Conservation (phyloP, 2,329 filamentous ascomycete species). For the Monosporascus sp. region DNA sequence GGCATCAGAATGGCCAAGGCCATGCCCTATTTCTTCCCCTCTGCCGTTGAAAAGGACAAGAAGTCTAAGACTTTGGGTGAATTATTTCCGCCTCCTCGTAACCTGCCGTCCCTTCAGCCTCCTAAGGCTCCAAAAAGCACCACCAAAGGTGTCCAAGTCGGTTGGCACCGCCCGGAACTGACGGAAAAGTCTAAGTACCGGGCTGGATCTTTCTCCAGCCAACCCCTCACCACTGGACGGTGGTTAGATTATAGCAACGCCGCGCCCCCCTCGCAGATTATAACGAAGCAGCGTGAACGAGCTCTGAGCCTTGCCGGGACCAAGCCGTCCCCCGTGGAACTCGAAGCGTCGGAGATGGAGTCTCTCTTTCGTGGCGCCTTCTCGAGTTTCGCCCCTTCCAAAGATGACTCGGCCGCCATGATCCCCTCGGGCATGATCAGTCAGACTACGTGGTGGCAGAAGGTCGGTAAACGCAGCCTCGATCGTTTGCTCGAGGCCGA, state of each 20-base stretch:
- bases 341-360: constrained; percentile 64
- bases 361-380: constrained; percentile 71
- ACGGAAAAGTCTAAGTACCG: constrained; percentile 50
- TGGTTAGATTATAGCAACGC: constrained; percentile 68
- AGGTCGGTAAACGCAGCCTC: constrained; percentile 59
- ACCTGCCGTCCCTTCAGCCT: constrained; percentile 59
- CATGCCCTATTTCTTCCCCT: constrained; percentile 37
- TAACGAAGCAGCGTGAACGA: constrained; percentile 64
- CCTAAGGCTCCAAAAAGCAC: constrained; percentile 67
- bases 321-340: constrained; percentile 49
- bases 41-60: constrained; percentile 41
- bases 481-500: constrained; percentile 56
- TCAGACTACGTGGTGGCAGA: constrained; percentile 69
- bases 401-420: constrained; percentile 66
- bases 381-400: constrained; percentile 72
- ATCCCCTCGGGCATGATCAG: constrained; percentile 62
- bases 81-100: constrained; percentile 63
- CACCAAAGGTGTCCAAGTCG: constrained; percentile 54
- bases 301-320: constrained; percentile 61
- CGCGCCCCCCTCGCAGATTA: constrained; percentile 46
- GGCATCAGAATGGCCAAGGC: constrained; percentile 68
- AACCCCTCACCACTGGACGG: constrained; percentile 59
- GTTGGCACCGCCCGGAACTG: constrained; percentile 49
- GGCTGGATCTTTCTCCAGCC: constrained; percentile 58
- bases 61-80: constrained; percentile 64